Evolutionary conservation across 2,329 filamentous ascomycete genomes (phyloP).

Genomic region (Ceratocystis huliohia): DNA sequence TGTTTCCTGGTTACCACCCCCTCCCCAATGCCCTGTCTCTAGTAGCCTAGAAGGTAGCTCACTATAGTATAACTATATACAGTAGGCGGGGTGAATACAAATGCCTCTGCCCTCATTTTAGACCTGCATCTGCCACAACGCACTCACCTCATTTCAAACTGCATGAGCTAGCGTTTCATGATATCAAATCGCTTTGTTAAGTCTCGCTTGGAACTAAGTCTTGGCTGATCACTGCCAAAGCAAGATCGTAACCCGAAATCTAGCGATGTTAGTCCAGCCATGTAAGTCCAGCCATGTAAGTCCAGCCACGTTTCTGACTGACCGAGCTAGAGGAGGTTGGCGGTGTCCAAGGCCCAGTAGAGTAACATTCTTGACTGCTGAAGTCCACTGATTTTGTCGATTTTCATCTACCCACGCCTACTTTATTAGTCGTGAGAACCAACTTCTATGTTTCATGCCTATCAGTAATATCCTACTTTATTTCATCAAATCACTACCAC

Average conservation of each 20-base stretch:
- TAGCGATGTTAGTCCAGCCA: neutral
- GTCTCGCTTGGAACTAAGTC: neutral
- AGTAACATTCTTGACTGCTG: neutral
- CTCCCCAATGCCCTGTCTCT: too few relatives aligned
- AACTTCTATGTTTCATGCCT: too few relatives aligned
- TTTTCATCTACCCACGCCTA: neutral
- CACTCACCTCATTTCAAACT: conserved; percentile 1
- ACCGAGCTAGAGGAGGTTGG: neutral
- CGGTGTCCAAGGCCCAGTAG: neutral
- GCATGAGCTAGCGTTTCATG: conserved; percentile 3
- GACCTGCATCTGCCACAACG: neutral
- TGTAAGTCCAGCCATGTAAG: neutral
- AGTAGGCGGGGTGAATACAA: too few relatives aligned
- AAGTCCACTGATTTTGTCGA: neutral
- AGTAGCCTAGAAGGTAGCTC: too few relatives aligned
- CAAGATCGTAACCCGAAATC: neutral
- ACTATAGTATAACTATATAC: too few relatives aligned
- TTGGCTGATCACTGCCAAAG: conserved; percentile 1
- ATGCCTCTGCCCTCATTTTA: too few relatives aligned
- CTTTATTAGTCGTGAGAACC: too few relatives aligned
- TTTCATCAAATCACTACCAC: too few relatives aligned
- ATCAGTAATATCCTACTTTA: too few relatives aligned
- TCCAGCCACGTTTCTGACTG: conserved; percentile 2
- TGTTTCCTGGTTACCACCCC: too few relatives aligned
- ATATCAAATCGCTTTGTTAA: too few relatives aligned